A percentile compares a stretch with the other conserved stretches of the same genome.
These are phyloP conservation scores for Aulographum hederae DNA, from an alignment of 2,329 filamentous ascomycete genomes.

Conservation along the genomic window DNA sequence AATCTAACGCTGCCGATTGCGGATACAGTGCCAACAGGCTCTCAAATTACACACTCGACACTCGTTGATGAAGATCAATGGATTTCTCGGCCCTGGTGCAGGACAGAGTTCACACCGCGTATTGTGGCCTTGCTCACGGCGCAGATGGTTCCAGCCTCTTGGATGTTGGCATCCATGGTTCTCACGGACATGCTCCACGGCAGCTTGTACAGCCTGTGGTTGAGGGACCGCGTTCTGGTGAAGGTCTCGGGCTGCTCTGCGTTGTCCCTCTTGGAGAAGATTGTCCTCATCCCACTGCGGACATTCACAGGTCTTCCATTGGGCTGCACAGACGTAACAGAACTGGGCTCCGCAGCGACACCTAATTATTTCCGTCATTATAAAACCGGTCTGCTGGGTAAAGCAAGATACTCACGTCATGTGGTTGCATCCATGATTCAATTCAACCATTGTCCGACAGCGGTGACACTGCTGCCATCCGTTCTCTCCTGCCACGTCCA, in stretches of 20 bases:
- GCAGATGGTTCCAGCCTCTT: neutral
- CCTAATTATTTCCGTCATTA: too few species aligned
- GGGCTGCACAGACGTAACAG: slow-evolving; percentile 12
- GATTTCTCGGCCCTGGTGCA: too few species aligned
- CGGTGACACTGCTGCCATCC: slow-evolving; percentile 2
- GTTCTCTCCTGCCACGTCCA: neutral
- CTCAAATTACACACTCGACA: too few species aligned
- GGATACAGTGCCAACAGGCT: too few species aligned
- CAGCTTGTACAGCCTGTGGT: neutral
- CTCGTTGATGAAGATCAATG: too few species aligned
- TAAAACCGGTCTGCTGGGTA: too few species aligned
- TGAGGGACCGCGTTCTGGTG: neutral
- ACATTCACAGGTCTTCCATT: slow-evolving; percentile 12
- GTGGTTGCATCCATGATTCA: slow-evolving; percentile 2
- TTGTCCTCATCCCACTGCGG: slow-evolving; percentile 8
- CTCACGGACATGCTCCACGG: neutral
- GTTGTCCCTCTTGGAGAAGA: slow-evolving; percentile 4
- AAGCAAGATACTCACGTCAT: slow-evolving; percentile 1
- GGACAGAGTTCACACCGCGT: neutral
- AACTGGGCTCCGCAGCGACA: slow-evolving; percentile 12
- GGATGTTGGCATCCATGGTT: neutral
- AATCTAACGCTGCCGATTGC: too few species aligned
- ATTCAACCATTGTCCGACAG: slow-evolving; percentile 3
- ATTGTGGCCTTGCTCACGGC: neutral
- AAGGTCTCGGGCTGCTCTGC: neutral